phyloP scores from a whole-genome alignment of 176 grass and related monocot species.

The Oryza officinalis region DNA sequence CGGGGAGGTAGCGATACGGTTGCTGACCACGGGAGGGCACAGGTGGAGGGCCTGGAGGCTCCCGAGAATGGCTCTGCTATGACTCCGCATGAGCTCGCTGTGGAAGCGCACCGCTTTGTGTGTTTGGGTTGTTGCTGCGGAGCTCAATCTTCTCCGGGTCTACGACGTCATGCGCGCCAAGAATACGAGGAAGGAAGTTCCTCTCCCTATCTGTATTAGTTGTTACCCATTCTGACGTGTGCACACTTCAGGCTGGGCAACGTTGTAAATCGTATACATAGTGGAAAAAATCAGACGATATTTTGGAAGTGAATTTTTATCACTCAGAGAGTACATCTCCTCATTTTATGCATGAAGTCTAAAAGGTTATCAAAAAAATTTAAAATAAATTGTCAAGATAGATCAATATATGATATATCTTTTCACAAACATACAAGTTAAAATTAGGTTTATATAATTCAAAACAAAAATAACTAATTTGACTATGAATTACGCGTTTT shows the following conservation, averaged over 20 bases:
- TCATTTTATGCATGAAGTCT: too few species aligned
- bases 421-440: too few species aligned
- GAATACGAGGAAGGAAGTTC: constrained; percentile 11
- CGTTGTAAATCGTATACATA: background rate
- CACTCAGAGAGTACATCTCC: too few species aligned
- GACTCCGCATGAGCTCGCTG: constrained; percentile 3
- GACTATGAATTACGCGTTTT: too few species aligned
- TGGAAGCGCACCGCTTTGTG: constrained; percentile 23
- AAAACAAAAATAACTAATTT: too few species aligned
- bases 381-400: too few species aligned
- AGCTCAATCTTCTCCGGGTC: constrained; percentile 20
- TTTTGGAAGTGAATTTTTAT: too few species aligned
- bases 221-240: background rate
- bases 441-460: too few species aligned
- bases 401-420: too few species aligned
- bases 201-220: background rate
- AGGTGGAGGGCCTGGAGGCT: constrained; percentile 36
- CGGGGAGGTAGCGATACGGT: background rate
- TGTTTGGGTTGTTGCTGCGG: background rate
- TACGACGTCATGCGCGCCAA: background rate
- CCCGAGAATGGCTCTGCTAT: background rate
- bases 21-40: constrained; percentile 26
- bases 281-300: background rate
- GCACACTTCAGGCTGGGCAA: background rate
- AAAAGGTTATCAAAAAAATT: too few species aligned